Conservation (phyloP, 192 early-diverging fungal genomes). For the Bifiguratus adelaidae region DNA sequence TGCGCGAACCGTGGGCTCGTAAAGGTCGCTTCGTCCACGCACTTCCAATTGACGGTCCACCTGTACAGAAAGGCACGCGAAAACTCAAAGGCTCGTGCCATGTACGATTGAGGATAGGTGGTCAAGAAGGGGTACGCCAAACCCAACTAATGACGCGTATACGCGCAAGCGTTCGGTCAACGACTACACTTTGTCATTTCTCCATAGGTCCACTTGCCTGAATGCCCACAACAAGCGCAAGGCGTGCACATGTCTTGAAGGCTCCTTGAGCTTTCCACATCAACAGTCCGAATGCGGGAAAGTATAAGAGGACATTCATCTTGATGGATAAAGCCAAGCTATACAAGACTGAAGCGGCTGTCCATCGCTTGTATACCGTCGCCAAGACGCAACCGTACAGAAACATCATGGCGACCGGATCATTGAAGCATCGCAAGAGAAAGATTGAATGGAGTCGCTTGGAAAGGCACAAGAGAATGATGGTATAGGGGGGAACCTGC, state of each 20-base stretch:
- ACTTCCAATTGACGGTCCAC: conserved; percentile 97
- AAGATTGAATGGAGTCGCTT: conserved; percentile 92
- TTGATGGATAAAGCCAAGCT: conserved; percentile 82
- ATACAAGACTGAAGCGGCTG: conserved; percentile 42
- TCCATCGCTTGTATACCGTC: conserved; percentile 41
- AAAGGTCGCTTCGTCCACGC: conserved; percentile 65
- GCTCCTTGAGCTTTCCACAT: conserved; percentile 38
- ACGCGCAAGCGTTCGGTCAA: conserved; percentile 15
- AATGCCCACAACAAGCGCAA: conserved; percentile 28
- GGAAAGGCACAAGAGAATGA: conserved; percentile 60
- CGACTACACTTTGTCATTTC: neutral
- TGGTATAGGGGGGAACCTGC: conserved; percentile 51
- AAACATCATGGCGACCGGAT: conserved; percentile 81
- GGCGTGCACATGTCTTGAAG: conserved; percentile 30
- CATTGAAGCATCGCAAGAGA: conserved; percentile 88
- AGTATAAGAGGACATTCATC: conserved; percentile 91
- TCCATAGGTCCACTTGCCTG: conserved; percentile 22
- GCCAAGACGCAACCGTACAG: conserved; percentile 59
- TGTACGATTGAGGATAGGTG: conserved; percentile 46
- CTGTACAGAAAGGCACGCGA: conserved; percentile 72
- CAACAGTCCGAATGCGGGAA: conserved; percentile 73
- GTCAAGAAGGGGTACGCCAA: conserved; percentile 55
- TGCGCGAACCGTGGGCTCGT: conserved; percentile 42
- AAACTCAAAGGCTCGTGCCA: conserved; percentile 81
- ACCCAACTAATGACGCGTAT: conserved; percentile 32